Percentiles rank a stretch among this genome's conserved stretches.
These are phyloP conservation scores for Endocarpon pusillum DNA, from an alignment of 495 filamentous ascomycete genomes.

Conservation along the genomic window DNA sequence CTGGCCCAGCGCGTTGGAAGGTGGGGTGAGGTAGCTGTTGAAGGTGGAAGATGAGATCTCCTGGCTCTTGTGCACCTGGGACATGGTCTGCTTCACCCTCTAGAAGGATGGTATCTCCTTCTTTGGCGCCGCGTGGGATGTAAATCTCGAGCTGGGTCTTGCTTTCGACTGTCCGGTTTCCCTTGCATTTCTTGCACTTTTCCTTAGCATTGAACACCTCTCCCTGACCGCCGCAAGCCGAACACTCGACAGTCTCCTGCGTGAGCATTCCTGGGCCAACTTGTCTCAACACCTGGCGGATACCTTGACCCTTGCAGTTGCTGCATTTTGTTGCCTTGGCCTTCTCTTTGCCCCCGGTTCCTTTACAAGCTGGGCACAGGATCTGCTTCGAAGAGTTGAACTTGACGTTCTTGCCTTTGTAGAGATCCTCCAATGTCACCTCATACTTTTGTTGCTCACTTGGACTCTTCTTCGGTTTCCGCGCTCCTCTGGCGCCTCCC, in stretches of 20 bases:
- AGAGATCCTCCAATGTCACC: constrained; percentile 80
- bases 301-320: constrained; percentile 60
- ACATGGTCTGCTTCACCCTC: constrained; percentile 91
- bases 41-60: constrained; percentile 80
- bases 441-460: constrained; percentile 83
- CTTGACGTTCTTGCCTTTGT: constrained; percentile 96
- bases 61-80: constrained; percentile 78
- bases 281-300: constrained; percentile 34
- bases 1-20: constrained; percentile 67
- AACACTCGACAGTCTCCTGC: constrained; percentile 53
- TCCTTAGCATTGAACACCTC: constrained; percentile 84
- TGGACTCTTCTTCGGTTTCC: constrained; percentile 49
- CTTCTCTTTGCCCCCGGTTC: constrained; percentile 79
- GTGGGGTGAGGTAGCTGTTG: constrained; percentile 63
- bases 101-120: constrained; percentile 78
- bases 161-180: constrained; percentile 58
- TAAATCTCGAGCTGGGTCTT: constrained; percentile 93
- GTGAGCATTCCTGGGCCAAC: constrained; percentile 75
- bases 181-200: constrained; percentile 96
- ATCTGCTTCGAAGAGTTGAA: constrained; percentile 88
- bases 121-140: constrained; percentile 72
- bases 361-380: constrained; percentile 73
- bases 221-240: constrained; percentile 64
- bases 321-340: constrained; percentile 74
- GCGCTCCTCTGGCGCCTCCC: constrained; percentile 37